Evolutionary conservation across 2,329 filamentous ascomycete species (phyloP).

Genomic region (Apiospora phragmitis): DNA sequence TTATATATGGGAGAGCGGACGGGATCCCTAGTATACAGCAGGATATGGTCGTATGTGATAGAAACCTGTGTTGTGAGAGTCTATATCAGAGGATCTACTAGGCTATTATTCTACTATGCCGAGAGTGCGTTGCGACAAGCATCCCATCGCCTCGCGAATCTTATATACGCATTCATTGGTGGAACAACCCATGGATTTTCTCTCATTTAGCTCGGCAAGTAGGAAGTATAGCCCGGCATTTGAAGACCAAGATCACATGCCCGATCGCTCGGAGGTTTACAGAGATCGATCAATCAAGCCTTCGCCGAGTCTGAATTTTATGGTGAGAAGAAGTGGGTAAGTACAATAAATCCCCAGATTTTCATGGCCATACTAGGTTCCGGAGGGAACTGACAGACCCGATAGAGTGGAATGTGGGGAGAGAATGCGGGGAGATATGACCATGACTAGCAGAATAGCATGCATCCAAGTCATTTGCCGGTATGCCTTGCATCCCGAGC

Average conservation of each 20-base stretch:
- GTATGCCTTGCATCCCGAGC: neutral
- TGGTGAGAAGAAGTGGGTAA: neutral
- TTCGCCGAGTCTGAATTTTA: neutral
- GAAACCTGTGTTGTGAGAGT: no score
- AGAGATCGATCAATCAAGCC: neutral
- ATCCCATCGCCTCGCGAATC: neutral
- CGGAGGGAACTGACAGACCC: neutral
- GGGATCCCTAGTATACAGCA: no score
- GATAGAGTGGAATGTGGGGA: slow-evolving; percentile 8
- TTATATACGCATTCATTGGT: neutral
- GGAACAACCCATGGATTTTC: neutral
- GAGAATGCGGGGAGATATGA: neutral
- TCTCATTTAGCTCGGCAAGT: neutral
- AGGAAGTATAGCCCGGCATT: neutral
- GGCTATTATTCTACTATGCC: no score
- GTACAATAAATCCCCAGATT: neutral
- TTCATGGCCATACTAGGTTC: neutral
- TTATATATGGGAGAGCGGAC: no score
- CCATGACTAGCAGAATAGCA: neutral
- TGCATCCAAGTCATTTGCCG: neutral
- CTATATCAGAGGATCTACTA: no score
- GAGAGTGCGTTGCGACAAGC: neutral
- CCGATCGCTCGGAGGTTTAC: neutral
- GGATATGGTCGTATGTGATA: no score
- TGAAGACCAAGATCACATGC: neutral